phyloP scores from a whole-genome alignment of 164 flowering plant species.

The Nymphaea thermarum region DNA sequence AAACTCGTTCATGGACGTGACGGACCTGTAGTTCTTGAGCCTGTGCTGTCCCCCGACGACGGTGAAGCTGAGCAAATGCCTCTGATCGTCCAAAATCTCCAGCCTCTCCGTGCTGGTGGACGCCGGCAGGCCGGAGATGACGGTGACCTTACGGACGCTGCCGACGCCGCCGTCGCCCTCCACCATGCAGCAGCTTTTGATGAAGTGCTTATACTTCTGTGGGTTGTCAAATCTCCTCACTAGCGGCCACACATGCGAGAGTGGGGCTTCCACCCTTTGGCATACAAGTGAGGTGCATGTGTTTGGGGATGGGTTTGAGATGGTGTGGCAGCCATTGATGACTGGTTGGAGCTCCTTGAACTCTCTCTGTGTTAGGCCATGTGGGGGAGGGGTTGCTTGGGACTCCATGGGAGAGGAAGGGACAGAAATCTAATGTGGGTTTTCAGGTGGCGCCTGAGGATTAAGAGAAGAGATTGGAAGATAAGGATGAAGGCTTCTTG shows the following conservation, averaged over 20 bases:
- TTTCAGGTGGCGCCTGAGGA: neutral
- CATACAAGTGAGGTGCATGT: conserved; percentile 54
- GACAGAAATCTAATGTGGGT: neutral
- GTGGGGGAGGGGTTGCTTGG: neutral
- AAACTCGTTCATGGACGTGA: conserved; percentile 58
- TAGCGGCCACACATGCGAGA: conserved; percentile 47
- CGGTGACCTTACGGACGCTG: conserved; percentile 56
- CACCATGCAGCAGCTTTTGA: conserved; percentile 45
- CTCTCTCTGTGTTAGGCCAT: conserved; percentile 42
- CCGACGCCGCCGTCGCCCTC: conserved; percentile 57
- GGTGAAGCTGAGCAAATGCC: conserved; percentile 50
- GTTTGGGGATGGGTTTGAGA: conserved; percentile 9
- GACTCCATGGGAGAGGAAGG: neutral
- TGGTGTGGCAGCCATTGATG: conserved; percentile 34
- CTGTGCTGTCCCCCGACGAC: conserved; percentile 76
- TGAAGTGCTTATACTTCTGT: conserved; percentile 69
- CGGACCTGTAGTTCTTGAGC: conserved; percentile 48
- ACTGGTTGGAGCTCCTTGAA: conserved; percentile 27
- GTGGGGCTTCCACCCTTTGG: conserved; percentile 56
- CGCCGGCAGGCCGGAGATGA: conserved; percentile 71
- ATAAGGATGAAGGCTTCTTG: neutral
- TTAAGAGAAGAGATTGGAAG: neutral
- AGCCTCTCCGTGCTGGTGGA: conserved; percentile 67
- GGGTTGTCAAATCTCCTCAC: conserved; percentile 63
- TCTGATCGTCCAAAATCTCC: conserved; percentile 62